Base-by-base conservation (phyloP, 192 early-diverging fungal genomes). In the Backusella macrospora region DNA sequence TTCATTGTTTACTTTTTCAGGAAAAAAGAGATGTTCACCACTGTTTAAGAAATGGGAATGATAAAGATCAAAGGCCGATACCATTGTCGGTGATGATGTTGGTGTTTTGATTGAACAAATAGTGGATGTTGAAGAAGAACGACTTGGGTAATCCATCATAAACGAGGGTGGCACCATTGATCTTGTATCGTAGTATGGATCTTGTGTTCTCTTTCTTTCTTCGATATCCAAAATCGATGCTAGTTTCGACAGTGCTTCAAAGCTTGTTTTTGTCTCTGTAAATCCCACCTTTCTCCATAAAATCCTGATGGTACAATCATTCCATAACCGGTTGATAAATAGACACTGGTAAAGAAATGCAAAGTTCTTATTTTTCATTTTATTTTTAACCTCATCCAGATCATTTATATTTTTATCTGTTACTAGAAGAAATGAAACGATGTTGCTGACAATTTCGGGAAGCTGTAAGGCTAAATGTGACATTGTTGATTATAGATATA, bases 241-340 rank as follows among this genome's bases (percentile, higher is more conserved):
- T 15, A 78, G 78, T 42, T 80, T 52, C 3, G 39, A 21, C 13
- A 80, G 64, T 4, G 65, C 34, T 6, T 48, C 65, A 21, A 68
- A 44, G 26, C 75, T 63, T 8, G 48, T 23, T 45, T 67, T 68
- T 4, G 49, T 71, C 23, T 75, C 80, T 46, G 76, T 77, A 75
- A 82, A 82, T 13, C 14, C 49, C 5, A 77, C 73, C 38, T 65
- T 74, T 18, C 71, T 70, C 77, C 77, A 82, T 12, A 82, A 49
- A 12, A 66, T 55, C 6, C 73, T 73, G 9, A 26, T 62, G 1
- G 73, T 59, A 52, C 73, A 72, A 37, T 67, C 74, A 64, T 78
- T 68, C 76, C 80, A 82, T 26, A 78, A 46, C 26, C 74, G 74
- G 26, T 74, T 76, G 7, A 82, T 74, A 15, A 73, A 62, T 26